Evolutionary conservation across 1,139 yeast species (phyloP).

Genomic region (Magnusiomyces fungicola): DNA sequence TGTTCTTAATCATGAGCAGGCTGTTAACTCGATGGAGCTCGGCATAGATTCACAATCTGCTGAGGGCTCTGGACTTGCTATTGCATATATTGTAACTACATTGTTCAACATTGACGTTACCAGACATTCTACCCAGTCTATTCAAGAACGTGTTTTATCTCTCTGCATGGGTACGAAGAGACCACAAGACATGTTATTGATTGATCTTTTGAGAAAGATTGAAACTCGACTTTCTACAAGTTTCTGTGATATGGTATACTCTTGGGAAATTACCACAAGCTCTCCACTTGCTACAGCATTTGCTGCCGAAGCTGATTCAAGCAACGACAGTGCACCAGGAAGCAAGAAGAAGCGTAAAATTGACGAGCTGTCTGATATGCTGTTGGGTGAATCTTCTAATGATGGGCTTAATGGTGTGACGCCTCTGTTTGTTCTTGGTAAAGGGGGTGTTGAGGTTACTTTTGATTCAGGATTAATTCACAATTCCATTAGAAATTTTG

Average conservation of each 20-base stretch:
- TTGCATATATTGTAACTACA: slow-evolving; percentile 23
- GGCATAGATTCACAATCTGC: slow-evolving; percentile 5
- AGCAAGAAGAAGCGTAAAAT: slow-evolving; percentile 4
- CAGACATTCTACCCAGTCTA: slow-evolving; percentile 40
- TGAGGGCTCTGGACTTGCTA: slow-evolving; percentile 12
- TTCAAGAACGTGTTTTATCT: slow-evolving; percentile 44
- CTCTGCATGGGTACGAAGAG: slow-evolving; percentile 57
- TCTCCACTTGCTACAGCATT: slow-evolving; percentile 1
- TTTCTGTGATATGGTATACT: slow-evolving; percentile 14
- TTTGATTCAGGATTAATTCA: slow-evolving; percentile 47
- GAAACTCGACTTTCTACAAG: slow-evolving; percentile 35
- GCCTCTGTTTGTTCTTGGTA: slow-evolving; percentile 1
- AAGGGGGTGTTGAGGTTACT: slow-evolving; percentile 43
- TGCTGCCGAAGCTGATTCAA: not conserved
- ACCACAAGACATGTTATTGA: slow-evolving; percentile 55
- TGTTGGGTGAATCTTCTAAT: not conserved
- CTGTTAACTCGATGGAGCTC: slow-evolving; percentile 10
- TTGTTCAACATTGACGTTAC: slow-evolving; percentile 36
- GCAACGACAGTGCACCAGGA: not conserved
- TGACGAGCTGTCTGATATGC: slow-evolving; percentile 1
- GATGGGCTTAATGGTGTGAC: slow-evolving; percentile 4
- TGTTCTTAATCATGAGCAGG: slow-evolving; percentile 44
- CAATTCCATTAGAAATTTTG: slow-evolving; percentile 41
- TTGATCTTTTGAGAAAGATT: slow-evolving; percentile 45
- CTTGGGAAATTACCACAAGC: slow-evolving; percentile 12